Conservation (phyloP, 2,329 filamentous ascomycete genomes). For the Colletotrichum neosansevieriae region DNA sequence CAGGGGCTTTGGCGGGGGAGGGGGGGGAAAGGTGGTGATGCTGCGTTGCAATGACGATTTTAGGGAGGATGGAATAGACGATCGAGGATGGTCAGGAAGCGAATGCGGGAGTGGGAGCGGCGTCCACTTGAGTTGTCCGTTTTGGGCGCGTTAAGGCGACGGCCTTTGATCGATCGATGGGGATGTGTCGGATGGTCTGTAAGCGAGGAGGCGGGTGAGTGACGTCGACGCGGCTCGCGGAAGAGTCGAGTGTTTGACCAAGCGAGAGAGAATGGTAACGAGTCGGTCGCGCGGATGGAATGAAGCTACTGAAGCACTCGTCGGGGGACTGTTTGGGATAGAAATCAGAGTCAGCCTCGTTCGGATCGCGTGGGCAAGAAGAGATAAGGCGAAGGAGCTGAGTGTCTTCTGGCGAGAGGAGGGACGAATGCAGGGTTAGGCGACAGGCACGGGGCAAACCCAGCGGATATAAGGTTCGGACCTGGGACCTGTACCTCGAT, state of each 20-base stretch:
- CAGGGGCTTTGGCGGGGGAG: constrained; percentile 15
- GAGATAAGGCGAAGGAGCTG: constrained; percentile 32
- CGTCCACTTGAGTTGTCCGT: constrained; percentile 63
- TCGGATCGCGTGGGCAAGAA: constrained; percentile 25
- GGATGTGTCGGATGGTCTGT: constrained; percentile 42
- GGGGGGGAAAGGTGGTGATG: constrained; percentile 13
- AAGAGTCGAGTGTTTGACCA: constrained; percentile 9
- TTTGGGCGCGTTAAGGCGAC: constrained; percentile 55
- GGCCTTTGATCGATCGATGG: constrained; percentile 42
- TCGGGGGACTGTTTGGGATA: constrained; percentile 8
- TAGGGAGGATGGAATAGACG: constrained; percentile 67
- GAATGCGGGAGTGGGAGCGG: constrained; percentile 57
- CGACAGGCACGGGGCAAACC: constrained; percentile 31
- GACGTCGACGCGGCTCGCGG: constrained; percentile 39
- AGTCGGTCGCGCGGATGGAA: constrained; percentile 24
- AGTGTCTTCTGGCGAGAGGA: constrained; percentile 20
- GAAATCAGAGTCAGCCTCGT: constrained; percentile 33
- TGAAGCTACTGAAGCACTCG: constrained; percentile 31
- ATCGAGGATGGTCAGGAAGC: constrained; percentile 62
- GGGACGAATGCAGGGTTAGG: constrained; percentile 34
- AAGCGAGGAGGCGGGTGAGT: constrained; percentile 37
- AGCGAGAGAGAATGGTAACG: constrained; percentile 9
- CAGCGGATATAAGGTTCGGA: constrained; percentile 24
- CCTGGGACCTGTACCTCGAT: constrained; percentile 32
- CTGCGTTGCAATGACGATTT: constrained; percentile 30